These are phyloP conservation scores for Raffaelea albimanens DNA, from an alignment of 2,329 filamentous ascomycete genomes.

Conservation along the genomic window DNA sequence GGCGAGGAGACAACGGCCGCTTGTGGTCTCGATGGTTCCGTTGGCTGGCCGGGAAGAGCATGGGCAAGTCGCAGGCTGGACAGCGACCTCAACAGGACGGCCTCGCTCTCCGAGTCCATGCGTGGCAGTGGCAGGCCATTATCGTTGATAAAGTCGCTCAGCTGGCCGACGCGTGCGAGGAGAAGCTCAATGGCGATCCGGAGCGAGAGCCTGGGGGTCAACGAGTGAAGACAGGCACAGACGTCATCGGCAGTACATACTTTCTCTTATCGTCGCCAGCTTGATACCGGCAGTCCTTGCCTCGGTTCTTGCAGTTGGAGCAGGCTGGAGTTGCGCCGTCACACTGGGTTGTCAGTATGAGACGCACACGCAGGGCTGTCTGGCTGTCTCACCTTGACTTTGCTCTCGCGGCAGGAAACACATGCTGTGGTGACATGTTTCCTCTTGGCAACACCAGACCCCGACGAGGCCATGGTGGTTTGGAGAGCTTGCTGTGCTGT, in stretches of 20 bases:
- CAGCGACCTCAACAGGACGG: neutral
- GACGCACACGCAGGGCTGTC: neutral
- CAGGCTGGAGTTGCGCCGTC: conserved; percentile 11
- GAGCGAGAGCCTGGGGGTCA: conserved; percentile 12
- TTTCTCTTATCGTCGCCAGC: conserved; percentile 19
- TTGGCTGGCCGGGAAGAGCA: too few species aligned
- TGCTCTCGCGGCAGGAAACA: conserved; percentile 25
- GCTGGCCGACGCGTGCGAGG: conserved; percentile 6
- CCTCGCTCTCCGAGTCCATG: conserved; percentile 3
- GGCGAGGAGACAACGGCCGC: too few species aligned
- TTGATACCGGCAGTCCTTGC: conserved; percentile 17
- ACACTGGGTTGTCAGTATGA: conserved; percentile 6
- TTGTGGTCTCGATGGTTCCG: too few species aligned
- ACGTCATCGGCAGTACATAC: conserved; percentile 9
- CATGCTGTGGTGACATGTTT: conserved; percentile 18
- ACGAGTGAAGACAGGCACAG: neutral
- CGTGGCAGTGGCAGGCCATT: conserved; percentile 11
- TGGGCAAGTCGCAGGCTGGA: neutral
- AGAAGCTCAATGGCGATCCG: conserved; percentile 18
- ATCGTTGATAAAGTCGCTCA: conserved; percentile 15
- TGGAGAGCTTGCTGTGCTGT: too few species aligned
- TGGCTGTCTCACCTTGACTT: conserved; percentile 24
- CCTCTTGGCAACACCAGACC: neutral
- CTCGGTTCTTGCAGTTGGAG: conserved; percentile 16
- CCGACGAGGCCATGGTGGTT: neutral